Percentiles rank a stretch among this genome's conserved stretches.
Conservation (phyloP, 2,329 filamentous ascomycete species). For the Beauveria sp. region DNA sequence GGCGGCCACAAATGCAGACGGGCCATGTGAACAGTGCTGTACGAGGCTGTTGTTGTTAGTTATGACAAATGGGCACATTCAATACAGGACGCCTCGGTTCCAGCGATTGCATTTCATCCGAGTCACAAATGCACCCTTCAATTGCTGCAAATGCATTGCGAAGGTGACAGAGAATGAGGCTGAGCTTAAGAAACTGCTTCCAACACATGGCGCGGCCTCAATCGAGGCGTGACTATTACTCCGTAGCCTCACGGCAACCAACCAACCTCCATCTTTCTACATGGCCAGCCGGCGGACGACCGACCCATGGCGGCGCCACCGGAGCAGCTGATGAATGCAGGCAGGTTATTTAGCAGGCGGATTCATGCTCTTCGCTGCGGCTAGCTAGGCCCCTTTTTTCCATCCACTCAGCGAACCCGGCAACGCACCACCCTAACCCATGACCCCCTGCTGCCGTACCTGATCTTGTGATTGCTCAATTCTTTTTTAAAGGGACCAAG, state of each 20-base stretch:
- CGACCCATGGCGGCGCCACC: slow-evolving; percentile 2
- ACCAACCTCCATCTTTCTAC: background rate
- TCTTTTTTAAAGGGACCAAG: background rate
- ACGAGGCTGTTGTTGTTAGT: background rate
- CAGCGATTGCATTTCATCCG: background rate
- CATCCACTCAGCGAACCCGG: background rate
- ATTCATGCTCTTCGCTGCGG: background rate
- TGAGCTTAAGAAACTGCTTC: background rate
- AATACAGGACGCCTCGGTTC: too few species aligned
- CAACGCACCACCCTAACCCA: slow-evolving; percentile 8
- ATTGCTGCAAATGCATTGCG: too few species aligned
- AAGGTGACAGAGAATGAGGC: background rate
- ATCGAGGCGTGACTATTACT: background rate
- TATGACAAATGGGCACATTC: background rate
- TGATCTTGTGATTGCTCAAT: slow-evolving; percentile 10
- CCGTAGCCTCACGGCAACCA: background rate
- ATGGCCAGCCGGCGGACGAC: background rate
- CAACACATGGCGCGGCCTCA: background rate
- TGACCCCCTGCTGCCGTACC: slow-evolving; percentile 6
- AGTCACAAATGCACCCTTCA: too few species aligned
- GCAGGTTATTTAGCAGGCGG: background rate
- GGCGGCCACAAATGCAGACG: background rate
- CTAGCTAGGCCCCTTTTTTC: background rate
- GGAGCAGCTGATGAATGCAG: slow-evolving; percentile 5
- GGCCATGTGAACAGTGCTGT: background rate